Evolutionary conservation across 192 early-diverging fungal species (phyloP), one percentile per base, ranked within the genome.

Genomic region (Gigaspora rosea): DNA sequence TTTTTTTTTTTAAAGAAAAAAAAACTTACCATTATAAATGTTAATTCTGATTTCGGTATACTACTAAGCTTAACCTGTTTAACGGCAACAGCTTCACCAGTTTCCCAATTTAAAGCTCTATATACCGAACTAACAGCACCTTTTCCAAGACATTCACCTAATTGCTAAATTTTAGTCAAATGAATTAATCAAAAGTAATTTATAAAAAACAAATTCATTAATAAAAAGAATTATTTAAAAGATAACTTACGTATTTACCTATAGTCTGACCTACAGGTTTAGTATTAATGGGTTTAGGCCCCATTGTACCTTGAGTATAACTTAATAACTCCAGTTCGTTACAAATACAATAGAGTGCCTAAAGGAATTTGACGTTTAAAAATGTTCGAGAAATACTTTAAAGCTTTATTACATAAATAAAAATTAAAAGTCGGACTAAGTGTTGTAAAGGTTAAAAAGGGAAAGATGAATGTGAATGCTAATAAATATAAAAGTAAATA

Each of bases 61-160:
- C 83, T 80, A 2, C 69, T 81, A 69, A 89, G 81, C 18, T 89
- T 87, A 33, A 93, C 86, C 78, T 92, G 90, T 77, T 93, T 93
- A 56, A 93, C 86, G 4, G 92, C 92, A 22, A 91, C 88, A 1
- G 91, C 87, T n/a, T 87, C 84, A 48, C 89, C 91, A 11, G 87
- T 92, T 22, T 85, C 84, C 68, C 89, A 79, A 65, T 89, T 90
- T 66, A 93, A 79, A 33, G 90, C 92, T 46, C 86, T 86, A 80
- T 89, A 93, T 9, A 94, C 92, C 1, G 88, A 88, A 32, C 92
- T 91, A 65, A 91, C 91, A 0, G 91, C 88, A 35, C 92, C 92
- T 72, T 91, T 91, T 20, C 92, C 92, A 76, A 94, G 89, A 54
- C 90, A 88, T 73, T 91, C 90, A 12, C 92, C 92, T 27, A 92